A percentile compares a stretch with the other conserved stretches of the same genome.
phyloP scores from a whole-genome alignment of 768 basidiomycete genomes.

The Kondoa malvinella region DNA sequence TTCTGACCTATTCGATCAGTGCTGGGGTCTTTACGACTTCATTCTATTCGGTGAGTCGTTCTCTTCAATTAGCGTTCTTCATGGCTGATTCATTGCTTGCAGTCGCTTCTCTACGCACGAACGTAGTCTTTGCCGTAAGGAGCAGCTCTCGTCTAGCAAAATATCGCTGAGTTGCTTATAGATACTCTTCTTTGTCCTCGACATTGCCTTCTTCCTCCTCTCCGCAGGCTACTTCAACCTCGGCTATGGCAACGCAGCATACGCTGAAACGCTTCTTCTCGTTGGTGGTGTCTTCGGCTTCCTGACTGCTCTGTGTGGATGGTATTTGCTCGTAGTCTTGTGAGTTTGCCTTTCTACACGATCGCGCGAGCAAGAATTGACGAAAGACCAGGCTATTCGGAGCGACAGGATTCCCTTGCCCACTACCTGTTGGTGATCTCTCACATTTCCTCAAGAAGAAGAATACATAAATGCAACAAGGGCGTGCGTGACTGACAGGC shows the following conservation, averaged over 20 bases:
- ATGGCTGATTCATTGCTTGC: no score
- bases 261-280: slow-evolving; percentile 6
- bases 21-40: not conserved
- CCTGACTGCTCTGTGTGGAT: slow-evolving; percentile 14
- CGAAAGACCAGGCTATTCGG: not conserved
- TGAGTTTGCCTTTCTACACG: no score
- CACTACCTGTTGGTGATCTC: slow-evolving; percentile 28
- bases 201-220: slow-evolving; percentile 25
- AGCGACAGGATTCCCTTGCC: slow-evolving; percentile 22
- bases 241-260: slow-evolving; percentile 10
- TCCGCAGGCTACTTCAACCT: slow-evolving; percentile 19
- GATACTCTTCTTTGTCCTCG: slow-evolving; percentile 23
- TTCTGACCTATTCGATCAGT: no score
- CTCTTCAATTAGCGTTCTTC: not conserved
- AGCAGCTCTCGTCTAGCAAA: not conserved
- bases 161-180: slow-evolving; percentile 10
- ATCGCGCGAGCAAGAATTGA: no score
- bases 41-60: not conserved
- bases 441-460: slow-evolving; percentile 21
- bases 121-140: slow-evolving; percentile 1
- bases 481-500: no score
- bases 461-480: slow-evolving; percentile 6
- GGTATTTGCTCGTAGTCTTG: not conserved
- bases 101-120: slow-evolving; percentile 1
- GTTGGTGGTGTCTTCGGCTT: slow-evolving; percentile 26